Evolutionary conservation across 805 yeast species (phyloP), one percentile per base, ranked within the genome.

Genomic region (Nakazawaea sp.): DNA sequence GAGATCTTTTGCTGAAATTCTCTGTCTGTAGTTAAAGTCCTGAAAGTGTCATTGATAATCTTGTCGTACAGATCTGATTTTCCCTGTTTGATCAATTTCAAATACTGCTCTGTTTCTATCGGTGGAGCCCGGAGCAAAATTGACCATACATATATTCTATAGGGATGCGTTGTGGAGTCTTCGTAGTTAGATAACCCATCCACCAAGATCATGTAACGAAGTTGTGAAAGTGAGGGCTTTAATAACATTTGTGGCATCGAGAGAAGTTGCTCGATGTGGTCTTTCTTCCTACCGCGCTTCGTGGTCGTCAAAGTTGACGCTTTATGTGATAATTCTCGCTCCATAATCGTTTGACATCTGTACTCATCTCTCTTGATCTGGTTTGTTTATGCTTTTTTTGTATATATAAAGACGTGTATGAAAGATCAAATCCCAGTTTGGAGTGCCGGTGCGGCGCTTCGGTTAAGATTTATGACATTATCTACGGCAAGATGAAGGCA

Each of bases 31-130:
- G 83, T 81, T 46, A 88, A 66, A 0, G 96, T 88, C 41, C 96
- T 62, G 48, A 86, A 86, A 1, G 95, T 82, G 51, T 88, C 96
- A 54, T 88, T 83, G 41, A 78, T 71, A 41, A 88, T 87, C 57
- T 88, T 88, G 26, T 70, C 61, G 40, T 78, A 76, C 7, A 77
- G 64, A 0, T 68, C 66, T 2, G 81, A 74, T 11, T 81, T 77
- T 0, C 86, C 85, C 24, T 62, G 55, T 8, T 67, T 51, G 2
- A 82, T 68, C 24, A 79, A 56, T 7, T 67, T 57, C 18, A 75
- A 38, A 51, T 88, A 88, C 33, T 61, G 57, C 16, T 68, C 66
- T 2, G 86, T 66, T 4, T 73, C 65, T 23, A 69, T 64, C 31
- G 81, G 78, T 0, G 80, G 73, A 0, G 77, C 79, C 30, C 85